phyloP scores from a whole-genome alignment of 805 yeast species.

The Lachancea sp. region DNA sequence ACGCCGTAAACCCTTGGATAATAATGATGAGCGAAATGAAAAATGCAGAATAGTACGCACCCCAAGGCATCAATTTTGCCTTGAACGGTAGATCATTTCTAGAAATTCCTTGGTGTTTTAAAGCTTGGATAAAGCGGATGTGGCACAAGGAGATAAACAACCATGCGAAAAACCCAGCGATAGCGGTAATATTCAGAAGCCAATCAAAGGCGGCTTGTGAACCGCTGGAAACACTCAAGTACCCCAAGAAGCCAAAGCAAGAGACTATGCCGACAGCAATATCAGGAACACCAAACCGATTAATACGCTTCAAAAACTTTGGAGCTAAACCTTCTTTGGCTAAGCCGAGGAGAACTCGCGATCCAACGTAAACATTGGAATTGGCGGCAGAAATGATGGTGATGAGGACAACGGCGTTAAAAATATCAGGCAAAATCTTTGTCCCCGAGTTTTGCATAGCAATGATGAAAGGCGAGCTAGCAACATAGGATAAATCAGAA shows the following conservation, averaged over 20 bases:
- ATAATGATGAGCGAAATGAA: slow-evolving; percentile 51
- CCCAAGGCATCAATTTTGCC: slow-evolving; percentile 62
- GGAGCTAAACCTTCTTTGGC: slow-evolving; percentile 58
- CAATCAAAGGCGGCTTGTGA: slow-evolving; percentile 61
- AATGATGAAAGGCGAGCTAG: slow-evolving; percentile 66
- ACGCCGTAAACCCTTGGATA: slow-evolving; percentile 66
- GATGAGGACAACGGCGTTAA: slow-evolving; percentile 61
- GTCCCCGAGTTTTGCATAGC: slow-evolving; percentile 68
- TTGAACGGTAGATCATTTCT: slow-evolving; percentile 69
- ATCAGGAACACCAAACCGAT: slow-evolving; percentile 56
- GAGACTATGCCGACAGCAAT: slow-evolving; percentile 52
- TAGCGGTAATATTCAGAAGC: slow-evolving; percentile 70
- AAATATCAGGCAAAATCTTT: slow-evolving; percentile 55
- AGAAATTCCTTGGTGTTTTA: slow-evolving; percentile 55
- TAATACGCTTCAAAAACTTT: slow-evolving; percentile 42
- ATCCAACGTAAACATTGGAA: slow-evolving; percentile 66
- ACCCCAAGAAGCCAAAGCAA: slow-evolving; percentile 57
- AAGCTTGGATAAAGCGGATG: slow-evolving; percentile 61
- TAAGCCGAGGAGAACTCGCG: slow-evolving; percentile 60
- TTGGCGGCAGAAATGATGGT: slow-evolving; percentile 77
- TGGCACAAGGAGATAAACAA: slow-evolving; percentile 58
- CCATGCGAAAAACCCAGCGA: slow-evolving; percentile 73
- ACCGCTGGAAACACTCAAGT: slow-evolving; percentile 46
- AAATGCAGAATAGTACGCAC: slow-evolving; percentile 56
- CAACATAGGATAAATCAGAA: slow-evolving; percentile 34